Evolutionary conservation across 2,329 filamentous ascomycete species (phyloP), one percentile per base, ranked within the genome.

Genomic region (Rutstroemia sydowiana): DNA sequence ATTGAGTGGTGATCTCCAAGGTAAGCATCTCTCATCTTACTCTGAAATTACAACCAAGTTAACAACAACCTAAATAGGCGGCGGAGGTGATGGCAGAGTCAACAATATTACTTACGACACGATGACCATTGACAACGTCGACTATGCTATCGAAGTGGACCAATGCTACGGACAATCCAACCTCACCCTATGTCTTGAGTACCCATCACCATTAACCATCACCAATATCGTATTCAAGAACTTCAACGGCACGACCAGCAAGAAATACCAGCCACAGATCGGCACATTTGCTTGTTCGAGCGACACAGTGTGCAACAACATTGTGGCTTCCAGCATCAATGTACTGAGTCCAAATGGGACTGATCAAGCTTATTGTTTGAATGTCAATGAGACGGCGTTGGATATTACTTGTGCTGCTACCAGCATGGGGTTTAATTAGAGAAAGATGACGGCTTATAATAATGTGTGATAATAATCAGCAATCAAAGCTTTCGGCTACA

Each of bases 81-180:
- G 83, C n/a, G 83, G 82, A 16, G 82, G 82, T 16, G 65, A 66
- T 1, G 79, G 84, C 23, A 70, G 71, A 36, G 83, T 87, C 43
- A 73, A 72, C 52, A 87, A 87, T 63, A 75, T 87, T 55, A 86
- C 82, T 1, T 87, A 84, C 63, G 77, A 85, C 52, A 73, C 71
- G 3, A 82, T 86, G 69, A 63, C 69, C 34, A 72, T 82, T 54
- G 66, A 73, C 32, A 83, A 85, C 55, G 81, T 84, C 55, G 82
- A 85, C 62, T 82, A 80, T 60, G 78, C 78, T 2, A 79, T 85
- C 57, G 77, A 82, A 54, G 70, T 84, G 44, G 79, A 79, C n/a
- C 81, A 84, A 63, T 84, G 81, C 69, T 82, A 84, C 55, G 79
- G 79, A 8, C 78, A 83, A 66, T 76, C 71, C 55, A 83, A 84